A percentile compares a stretch with the other conserved stretches of the same genome.
These are phyloP conservation scores for Vinca major DNA, from an alignment of 305 asterid species.

Conservation along the genomic window DNA sequence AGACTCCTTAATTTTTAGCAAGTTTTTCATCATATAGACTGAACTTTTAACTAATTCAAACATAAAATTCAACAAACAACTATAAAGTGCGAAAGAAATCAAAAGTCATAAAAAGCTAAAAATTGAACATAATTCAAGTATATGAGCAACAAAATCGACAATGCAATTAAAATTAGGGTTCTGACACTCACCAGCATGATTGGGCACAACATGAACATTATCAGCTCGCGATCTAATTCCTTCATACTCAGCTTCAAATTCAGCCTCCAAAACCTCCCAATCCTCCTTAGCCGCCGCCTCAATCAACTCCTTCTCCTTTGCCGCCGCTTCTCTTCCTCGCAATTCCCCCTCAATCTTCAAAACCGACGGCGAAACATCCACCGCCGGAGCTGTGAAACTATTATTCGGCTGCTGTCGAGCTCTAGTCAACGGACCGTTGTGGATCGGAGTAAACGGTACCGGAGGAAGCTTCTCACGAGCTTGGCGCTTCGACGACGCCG, in stretches of 20 bases:
- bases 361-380: slow-evolving; percentile 14
- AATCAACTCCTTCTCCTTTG: slow-evolving; percentile 39
- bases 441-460: slow-evolving; percentile 69
- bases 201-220: slow-evolving; percentile 73
- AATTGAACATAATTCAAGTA: background rate
- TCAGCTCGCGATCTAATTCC: slow-evolving; percentile 50
- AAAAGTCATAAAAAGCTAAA: background rate
- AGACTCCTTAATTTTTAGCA: background rate
- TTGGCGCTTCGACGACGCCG: slow-evolving; percentile 69
- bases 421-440: slow-evolving; percentile 87
- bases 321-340: slow-evolving; percentile 25
- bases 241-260: slow-evolving; percentile 64
- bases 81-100: slow-evolving; percentile 1
- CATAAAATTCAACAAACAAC: background rate
- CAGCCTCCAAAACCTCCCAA: slow-evolving; percentile 73
- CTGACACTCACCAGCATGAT: slow-evolving; percentile 67
- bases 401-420: slow-evolving; percentile 76
- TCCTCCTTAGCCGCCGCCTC: slow-evolving; percentile 38
- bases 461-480: slow-evolving; percentile 66
- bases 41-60: background rate
- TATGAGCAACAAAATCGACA: slow-evolving; percentile 1
- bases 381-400: slow-evolving; percentile 21
- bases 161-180: slow-evolving; percentile 10
- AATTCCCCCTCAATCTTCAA: slow-evolving; percentile 15
- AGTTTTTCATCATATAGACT: background rate